Base-by-base conservation (phyloP, 768 basidiomycete genomes). In the Lanmaoa rubissima region DNA sequence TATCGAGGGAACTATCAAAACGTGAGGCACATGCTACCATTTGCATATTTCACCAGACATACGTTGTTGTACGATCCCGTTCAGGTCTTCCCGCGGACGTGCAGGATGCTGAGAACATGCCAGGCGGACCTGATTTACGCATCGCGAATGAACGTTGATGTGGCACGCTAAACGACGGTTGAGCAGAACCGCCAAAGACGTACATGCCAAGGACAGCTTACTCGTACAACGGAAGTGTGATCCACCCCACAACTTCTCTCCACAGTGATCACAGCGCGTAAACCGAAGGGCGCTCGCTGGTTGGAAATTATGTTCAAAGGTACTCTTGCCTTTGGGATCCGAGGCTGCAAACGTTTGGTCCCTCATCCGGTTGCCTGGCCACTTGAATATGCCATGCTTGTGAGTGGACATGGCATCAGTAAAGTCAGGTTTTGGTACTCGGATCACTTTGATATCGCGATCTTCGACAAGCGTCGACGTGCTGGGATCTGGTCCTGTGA, bases 231-330 rank as follows among this genome's bases (percentile, higher is more conserved):
- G 87, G 51, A 92, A 79, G 68, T 95, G 94, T n/a, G 94, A 84
- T 8, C 96, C 96, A 6, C 97, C 97, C 94, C 95, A 99, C 86
- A 98, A 86, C 78, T 98, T 99, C 69, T 98, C 97, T 35, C 87
- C 88, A 68, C 97, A 99, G 53, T 95, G 88, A 65, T 98, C 97
- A 68, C 97, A 99, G 41, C 92, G 82, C 31, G 92, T 87, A 55
- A 97, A 90, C 38, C 95, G 84, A 55, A 98, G 76, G 31, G 94
- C 83, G 64, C 87, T 96, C 60, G 92, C 77, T 61, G 90, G 93
- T 67, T 93, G 90, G 79, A 98, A 98, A 59, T 80, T 82, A 70
- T 99, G 97, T 54, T 90, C 87, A 36, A 79, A 61, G 65, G 69
- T 71, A 19, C 72, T 69, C 61, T 75, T 81, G 54, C 75, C 73